phyloP scores from a whole-genome alignment of 176 grass and related monocot species.

The Musa beccarii region DNA sequence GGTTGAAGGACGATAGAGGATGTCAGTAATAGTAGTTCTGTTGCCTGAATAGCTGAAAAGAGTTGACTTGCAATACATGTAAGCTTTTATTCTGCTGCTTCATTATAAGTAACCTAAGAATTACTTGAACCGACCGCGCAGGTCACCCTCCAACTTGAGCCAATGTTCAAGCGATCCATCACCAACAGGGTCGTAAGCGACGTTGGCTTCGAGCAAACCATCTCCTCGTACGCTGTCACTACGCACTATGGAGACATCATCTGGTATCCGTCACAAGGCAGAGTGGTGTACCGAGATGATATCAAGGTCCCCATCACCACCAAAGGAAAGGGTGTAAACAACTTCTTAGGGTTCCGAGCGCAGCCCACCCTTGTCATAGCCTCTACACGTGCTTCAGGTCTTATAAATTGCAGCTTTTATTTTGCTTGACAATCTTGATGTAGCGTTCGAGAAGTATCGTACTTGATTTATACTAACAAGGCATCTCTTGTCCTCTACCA shows the following conservation, averaged over 20 bases:
- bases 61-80: too few relatives aligned
- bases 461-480: too few relatives aligned
- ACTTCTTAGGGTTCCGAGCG: constrained; percentile 57
- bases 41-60: too few relatives aligned
- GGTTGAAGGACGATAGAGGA: too few relatives aligned
- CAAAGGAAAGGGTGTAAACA: constrained; percentile 32
- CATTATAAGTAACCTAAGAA: background rate
- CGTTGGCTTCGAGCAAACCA: constrained; percentile 32
- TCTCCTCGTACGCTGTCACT: constrained; percentile 31
- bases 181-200: constrained; percentile 41
- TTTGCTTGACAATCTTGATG: background rate
- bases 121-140: background rate
- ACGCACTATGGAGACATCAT: constrained; percentile 58
- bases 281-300: constrained; percentile 50
- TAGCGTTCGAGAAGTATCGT: too few relatives aligned
- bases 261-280: constrained; percentile 42
- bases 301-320: constrained; percentile 37
- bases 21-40: too few relatives aligned
- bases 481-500: too few relatives aligned
- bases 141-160: constrained; percentile 59
- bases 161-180: constrained; percentile 68
- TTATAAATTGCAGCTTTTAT: background rate
- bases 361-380: constrained; percentile 17
- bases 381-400: constrained; percentile 3
- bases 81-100: background rate